Base-by-base conservation (phyloP, 768 basidiomycete genomes). In the Pleurotus salmoneostramineus region DNA sequence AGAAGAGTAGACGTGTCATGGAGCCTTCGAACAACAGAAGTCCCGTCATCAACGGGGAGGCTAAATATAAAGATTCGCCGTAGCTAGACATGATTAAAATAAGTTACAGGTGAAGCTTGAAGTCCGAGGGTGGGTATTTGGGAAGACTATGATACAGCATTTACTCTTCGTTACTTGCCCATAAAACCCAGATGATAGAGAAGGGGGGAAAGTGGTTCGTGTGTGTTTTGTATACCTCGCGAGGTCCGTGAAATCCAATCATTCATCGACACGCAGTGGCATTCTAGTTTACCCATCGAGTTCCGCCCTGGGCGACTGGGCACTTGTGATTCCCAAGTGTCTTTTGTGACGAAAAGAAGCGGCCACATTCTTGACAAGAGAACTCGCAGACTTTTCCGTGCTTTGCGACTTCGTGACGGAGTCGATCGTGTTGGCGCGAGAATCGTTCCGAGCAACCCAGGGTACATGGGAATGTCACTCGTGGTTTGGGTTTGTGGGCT, bases 311-410 rank as follows among this genome's bases (percentile, higher is more conserved):
- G 0, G 78, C 75, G n/a, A 76, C 71, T 15, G 80, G 80, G 62
- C 82, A 84, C 65, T 79, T 82, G 66, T 84, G 82, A 54, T 82
- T 83, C 4, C 76, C 78, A 36, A 82, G 66, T 1, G 81, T 82
- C 63, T 79, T 79, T 62, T 75, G 72, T 2, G 78, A 73, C 8
- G 81, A 82, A 66, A 83, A 84, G 65, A 83, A 82, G 8, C 80
- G 71, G 14, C 77, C 75, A 58, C 82, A 84, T 1, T 77, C 76
- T 7, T 75, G 71, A 61, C 82, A 84, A 1, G 69, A 66, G 64
- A 79, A 82, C 60, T 83, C 81, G 69, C 82, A 84, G 45, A 82
- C 61, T 62, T 81, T 82, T 11, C 79, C 78, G 59, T 84, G 82
- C 64, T 84, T 81, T 6, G 79, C 77, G 4, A 84, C 81, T 65